These are phyloP conservation scores for Bipolaris cookei DNA, from an alignment of 2,329 filamentous ascomycete genomes.

Conservation along the genomic window DNA sequence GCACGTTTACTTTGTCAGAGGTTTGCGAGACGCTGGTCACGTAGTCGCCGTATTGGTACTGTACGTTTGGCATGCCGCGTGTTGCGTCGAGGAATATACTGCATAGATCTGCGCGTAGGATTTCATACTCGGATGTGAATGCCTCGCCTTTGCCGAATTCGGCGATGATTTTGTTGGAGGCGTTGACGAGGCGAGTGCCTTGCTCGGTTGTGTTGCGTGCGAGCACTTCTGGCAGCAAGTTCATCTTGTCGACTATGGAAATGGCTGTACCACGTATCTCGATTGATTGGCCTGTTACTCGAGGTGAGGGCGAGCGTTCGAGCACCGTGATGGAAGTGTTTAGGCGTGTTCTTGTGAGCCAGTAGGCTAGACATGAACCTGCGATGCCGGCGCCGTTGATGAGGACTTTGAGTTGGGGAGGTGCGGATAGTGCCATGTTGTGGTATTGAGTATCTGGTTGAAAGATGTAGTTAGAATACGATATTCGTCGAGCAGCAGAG, in stretches of 20 bases:
- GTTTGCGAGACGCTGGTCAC: slow-evolving; percentile 29
- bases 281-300: slow-evolving; percentile 53
- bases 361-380: slow-evolving; percentile 47
- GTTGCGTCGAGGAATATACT: slow-evolving; percentile 41
- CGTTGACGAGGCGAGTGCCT: slow-evolving; percentile 49
- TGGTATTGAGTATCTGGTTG: not conserved
- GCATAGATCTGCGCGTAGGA: slow-evolving; percentile 43
- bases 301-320: slow-evolving; percentile 50
- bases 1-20: slow-evolving; percentile 28
- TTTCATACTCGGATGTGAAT: slow-evolving; percentile 43
- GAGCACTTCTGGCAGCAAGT: slow-evolving; percentile 48
- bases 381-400: slow-evolving; percentile 51
- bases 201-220: slow-evolving; percentile 48
- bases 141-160: slow-evolving; percentile 33
- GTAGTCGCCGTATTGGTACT: slow-evolving; percentile 16
- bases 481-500: not conserved
- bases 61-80: slow-evolving; percentile 5
- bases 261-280: slow-evolving; percentile 55
- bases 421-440: slow-evolving; percentile 12
- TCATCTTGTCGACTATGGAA: slow-evolving; percentile 51
- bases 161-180: slow-evolving; percentile 24
- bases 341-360: slow-evolving; percentile 37
- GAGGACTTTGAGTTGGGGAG: slow-evolving; percentile 37
- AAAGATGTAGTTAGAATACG: no score
- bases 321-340: slow-evolving; percentile 52